Base-by-base conservation (phyloP, 768 basidiomycete species). In the Asterophora lycoperdoides region DNA sequence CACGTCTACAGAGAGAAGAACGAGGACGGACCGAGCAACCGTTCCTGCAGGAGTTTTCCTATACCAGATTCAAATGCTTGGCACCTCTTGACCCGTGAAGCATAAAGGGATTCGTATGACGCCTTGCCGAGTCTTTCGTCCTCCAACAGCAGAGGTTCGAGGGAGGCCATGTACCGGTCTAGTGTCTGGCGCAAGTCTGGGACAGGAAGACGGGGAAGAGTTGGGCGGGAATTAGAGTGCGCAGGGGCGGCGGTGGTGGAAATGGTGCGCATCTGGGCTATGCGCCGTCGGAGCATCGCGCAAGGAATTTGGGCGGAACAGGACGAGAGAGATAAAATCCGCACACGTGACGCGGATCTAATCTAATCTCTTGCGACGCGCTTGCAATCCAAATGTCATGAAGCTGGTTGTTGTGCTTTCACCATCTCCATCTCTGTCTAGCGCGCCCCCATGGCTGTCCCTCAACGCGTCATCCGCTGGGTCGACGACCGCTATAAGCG, bases 101-200 rank as follows among this genome's bases (percentile, higher is more conserved):
- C 70, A 42, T 82, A 71, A 19, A 82, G 80, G 1, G 71, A 64
- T 5, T 71, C 56, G 52, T 80, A 83, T 2, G 78, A 63, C 2
- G 70, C 59, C 2, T 79, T 80, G 7, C 80, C 82, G 23, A 71
- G 75, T 30, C 70, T 68, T 51, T 84, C 88, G 45, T 86, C 83
- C 57, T 95, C 87, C 18, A 80, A 77, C 7, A 96, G 68, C 37
- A 96, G 71, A 0, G 94, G 94, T 44, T 83, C 74, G 1, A 98
- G 65, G 14, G 89, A 87, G 46, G 77, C 76, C 15, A 94, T 68
- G 62, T 96, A 98, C 48, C 75, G 78, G 55, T 86, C 77, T 32
- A 97, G 71, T 0, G 89, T 88, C 58, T 80, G 75, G 28, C 76
- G 75, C 1, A 97, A 76, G 50, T 84, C 77, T 14, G 93, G 93